Conservation (phyloP, 148 eudicot genomes). For the Rhododendron kiyosumense region DNA sequence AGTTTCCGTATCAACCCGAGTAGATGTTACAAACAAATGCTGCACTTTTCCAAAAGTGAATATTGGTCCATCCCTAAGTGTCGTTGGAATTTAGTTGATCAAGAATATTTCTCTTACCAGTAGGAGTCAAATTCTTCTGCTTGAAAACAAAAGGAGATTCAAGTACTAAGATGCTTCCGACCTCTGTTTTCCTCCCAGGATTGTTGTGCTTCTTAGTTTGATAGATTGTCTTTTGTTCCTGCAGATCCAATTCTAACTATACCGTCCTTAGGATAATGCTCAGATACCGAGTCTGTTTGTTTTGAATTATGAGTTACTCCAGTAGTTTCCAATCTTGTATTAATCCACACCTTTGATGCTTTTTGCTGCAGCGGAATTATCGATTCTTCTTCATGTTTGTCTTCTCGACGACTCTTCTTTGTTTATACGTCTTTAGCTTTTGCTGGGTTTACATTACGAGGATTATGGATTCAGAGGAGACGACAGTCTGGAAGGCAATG, state of each 20-base stretch:
- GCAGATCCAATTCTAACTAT: not conserved
- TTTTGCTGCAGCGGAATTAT: slow-evolving; percentile 78
- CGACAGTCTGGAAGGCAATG: slow-evolving; percentile 88
- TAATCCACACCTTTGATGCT: slow-evolving; percentile 4
- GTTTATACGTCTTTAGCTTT: slow-evolving; percentile 78
- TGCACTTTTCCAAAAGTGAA: not conserved
- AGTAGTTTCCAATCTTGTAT: not conserved
- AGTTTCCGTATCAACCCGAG: not conserved
- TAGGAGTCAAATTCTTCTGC: not conserved
- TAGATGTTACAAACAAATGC: not conserved
- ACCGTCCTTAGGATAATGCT: not conserved
- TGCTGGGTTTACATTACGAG: slow-evolving; percentile 92
- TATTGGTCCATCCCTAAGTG: not conserved
- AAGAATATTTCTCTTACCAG: not conserved
- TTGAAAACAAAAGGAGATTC: not conserved
- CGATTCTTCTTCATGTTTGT: slow-evolving; percentile 99
- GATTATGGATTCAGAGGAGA: slow-evolving; percentile 64
- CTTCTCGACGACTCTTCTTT: slow-evolving; percentile 77
- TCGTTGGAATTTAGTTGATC: not conserved
- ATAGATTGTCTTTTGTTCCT: not conserved
- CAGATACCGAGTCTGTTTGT: not conserved
- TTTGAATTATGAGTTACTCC: not conserved
- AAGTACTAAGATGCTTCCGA: not conserved
- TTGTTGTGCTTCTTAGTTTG: not conserved
- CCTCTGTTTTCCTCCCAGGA: not conserved